Base-by-base conservation (phyloP, 345 rosid species). In the Salix koriyanagi region DNA sequence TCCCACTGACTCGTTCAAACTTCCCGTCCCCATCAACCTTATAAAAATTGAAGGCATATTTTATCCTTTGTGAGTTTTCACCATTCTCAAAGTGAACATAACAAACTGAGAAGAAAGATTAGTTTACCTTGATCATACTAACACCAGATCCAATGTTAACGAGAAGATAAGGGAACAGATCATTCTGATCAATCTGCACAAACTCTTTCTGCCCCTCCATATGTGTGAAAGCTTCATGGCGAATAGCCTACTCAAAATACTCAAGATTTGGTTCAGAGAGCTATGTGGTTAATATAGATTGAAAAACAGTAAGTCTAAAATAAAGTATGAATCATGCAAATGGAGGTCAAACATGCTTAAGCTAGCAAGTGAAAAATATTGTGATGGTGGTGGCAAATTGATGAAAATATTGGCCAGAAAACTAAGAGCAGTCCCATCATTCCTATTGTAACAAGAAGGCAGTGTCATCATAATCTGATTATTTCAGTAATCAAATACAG, bases 221-320 rank as follows among this genome's bases (percentile, higher is more conserved):
- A 85, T 96, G 98, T 6, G 99, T 96, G 82, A 88, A 96, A 83
- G 99, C 99, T 88, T 96, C 99, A 88, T 96, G 99, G 56, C 98
- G 95, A 85, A 96, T 94, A 84, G 99, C 99, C 99, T 96, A 83
- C 81, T 48, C 80, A 77, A 71, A 66, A 28, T 94, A 83, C 81
- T 48, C 80, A 77, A 71, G 64, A 28, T 50, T 34, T 50, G 37
- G 56, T 60, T 56, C 61, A 56, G 44, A 76, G 65, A 75, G 69
- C 28, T 32, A 32, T 32, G 32, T 14, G 14, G 44, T 73, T 46
- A 32, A 42, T 68, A 54, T 42, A 61, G 7, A 41, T 61, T 36
- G 36, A 42, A 52, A 25, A 77, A 66, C 0, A 39, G 56, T 32
- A 52, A 67, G 67, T 7, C 34, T n/a, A 2, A 10, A 67, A 77